Conservation (phyloP, 2,329 filamentous ascomycete genomes). For the Fusarium hainanense region DNA sequence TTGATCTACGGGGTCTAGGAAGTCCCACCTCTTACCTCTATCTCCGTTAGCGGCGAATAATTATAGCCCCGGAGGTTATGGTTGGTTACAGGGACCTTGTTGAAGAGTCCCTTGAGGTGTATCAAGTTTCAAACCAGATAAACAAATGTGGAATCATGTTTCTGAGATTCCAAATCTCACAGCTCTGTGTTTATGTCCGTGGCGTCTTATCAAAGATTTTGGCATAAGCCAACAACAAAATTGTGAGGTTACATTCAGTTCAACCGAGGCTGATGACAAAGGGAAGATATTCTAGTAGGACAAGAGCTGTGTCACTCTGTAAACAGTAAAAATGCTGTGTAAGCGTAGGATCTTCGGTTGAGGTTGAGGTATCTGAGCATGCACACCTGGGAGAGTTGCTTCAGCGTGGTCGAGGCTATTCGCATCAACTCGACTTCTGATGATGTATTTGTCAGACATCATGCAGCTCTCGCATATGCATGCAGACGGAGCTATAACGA, state of each 20-base stretch:
- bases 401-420: not conserved
- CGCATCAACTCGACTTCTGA: conserved; percentile 14
- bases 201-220: not conserved
- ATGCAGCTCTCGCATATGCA: conserved; percentile 23
- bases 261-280: conserved; percentile 7
- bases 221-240: not conserved
- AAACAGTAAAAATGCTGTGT: not conserved
- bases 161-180: not conserved
- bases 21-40: conserved; percentile 1
- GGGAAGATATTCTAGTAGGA: not conserved
- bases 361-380: not conserved
- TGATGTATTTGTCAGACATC: conserved; percentile 8
- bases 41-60: conserved; percentile 24
- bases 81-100: conserved; percentile 9
- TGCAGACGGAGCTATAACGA: conserved; percentile 10
- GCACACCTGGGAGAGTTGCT: not conserved
- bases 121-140: conserved; percentile 8
- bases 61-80: not conserved
- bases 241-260: not conserved
- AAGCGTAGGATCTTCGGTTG: not conserved
- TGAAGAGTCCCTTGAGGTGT: not conserved
- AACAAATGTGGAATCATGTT: conserved; percentile 30
- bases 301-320: not conserved
- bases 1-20: not conserved
- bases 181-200: not conserved